A percentile compares a stretch with the other conserved stretches of the same genome.
Evolutionary conservation across 441 rosid species (phyloP).

Genomic region (Codiaeum variegatum): DNA sequence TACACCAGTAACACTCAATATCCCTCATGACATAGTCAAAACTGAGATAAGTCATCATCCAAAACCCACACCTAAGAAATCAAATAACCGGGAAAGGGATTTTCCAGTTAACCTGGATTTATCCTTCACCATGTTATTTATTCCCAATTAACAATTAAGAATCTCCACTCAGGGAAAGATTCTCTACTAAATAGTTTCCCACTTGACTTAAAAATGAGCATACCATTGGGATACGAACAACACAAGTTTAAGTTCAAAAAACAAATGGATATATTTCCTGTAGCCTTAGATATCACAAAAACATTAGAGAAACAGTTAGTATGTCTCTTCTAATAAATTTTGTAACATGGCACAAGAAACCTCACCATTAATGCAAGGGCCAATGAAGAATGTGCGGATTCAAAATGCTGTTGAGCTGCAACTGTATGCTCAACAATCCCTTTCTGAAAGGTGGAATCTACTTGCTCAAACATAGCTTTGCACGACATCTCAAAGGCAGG

Average conservation of each 20-base stretch:
- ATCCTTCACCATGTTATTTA: neutral
- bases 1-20: neutral
- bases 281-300: neutral
- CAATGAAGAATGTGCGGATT: slow-evolving; percentile 55
- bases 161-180: neutral
- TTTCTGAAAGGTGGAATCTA: slow-evolving; percentile 58
- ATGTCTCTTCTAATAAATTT: neutral
- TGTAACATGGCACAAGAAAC: neutral
- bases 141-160: neutral
- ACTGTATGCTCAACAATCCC: slow-evolving; percentile 54
- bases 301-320: neutral
- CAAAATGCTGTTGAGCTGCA: slow-evolving; percentile 67
- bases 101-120: neutral
- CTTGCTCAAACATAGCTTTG: slow-evolving; percentile 76
- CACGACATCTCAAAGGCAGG: slow-evolving; percentile 79
- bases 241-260: neutral
- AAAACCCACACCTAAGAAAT: neutral
- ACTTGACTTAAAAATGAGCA: neutral
- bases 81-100: neutral
- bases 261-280: neutral
- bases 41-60: neutral
- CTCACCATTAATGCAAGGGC: slow-evolving; percentile 59
- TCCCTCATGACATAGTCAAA: neutral
- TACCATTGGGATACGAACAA: neutral
- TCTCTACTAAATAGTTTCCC: neutral